Evolutionary conservation across 208 protist species (phyloP), one percentile per base, ranked within the genome.

Genomic region (Acanthamoeba sp.): DNA sequence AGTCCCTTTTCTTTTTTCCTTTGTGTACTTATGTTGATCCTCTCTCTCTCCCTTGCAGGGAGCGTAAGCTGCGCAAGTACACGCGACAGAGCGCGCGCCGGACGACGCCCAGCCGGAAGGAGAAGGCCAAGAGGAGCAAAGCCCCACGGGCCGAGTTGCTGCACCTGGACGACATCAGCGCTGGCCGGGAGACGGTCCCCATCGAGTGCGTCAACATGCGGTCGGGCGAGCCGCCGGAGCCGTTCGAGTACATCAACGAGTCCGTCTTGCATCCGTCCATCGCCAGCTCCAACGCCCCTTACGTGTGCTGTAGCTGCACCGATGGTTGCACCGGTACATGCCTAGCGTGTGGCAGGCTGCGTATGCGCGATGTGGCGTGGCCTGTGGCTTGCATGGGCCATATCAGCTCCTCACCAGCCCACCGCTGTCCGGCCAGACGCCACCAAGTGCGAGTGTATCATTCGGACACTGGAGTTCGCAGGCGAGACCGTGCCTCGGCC

Each of bases 121-220:
- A 27, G 62, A 27, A 7, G 62, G 14, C 62, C 7, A 76, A 76
- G 66, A 36, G 6, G 66, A 16, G 29, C 12, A 38, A 76, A 20
- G 1, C 16, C 12, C 32, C 66, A 20, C 9, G 4, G 66, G 29
- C 62, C 29, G 62, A 34, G n/a, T 6, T 76, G 20, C 66, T 76
- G 0, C 66, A 10, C 66, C 36, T 76, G 1, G 32, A 34, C 16
- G 66, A 76, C 36, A 76, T 76, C n/a, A 40, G 32, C 32, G 14
- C 36, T 4, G 66, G 66, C 1, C 29, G 12, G 1, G 66, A 76
- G 20, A 6, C 1, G 32, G 66, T 76, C 5, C n/a, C 36, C 16
- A 76, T 76, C 66, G 32, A 34, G 32, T 76, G 66, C 36, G 66
- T 76, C 32, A 76, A 76, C 36, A 7, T 76, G 66, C 66, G 66